A percentile compares a stretch with the other conserved stretches of the same genome.
Conservation (phyloP, 495 filamentous ascomycete genomes). For the Chaetomidium leptoderma region DNA sequence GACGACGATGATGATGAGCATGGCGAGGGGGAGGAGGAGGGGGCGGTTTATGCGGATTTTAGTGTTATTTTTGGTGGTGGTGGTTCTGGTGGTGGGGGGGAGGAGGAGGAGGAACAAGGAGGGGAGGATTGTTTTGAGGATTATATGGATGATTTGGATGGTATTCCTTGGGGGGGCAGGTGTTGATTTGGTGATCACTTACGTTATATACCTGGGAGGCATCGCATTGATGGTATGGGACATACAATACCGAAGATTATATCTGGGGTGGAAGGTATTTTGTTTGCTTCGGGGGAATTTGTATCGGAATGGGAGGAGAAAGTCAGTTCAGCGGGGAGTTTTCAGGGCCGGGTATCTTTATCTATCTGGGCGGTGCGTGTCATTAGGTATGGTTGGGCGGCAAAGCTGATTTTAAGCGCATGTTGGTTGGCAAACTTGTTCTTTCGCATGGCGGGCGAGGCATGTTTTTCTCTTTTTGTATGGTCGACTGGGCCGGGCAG, state of each 20-base stretch:
- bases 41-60: conserved; percentile 45
- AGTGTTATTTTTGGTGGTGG: conserved; percentile 41
- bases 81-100: conserved; percentile 16
- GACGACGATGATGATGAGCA: conserved; percentile 35
- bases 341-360: too few species aligned
- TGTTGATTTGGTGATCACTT: conserved; percentile 12
- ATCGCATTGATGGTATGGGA: too few species aligned
- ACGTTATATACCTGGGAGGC: too few species aligned
- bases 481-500: too few species aligned
- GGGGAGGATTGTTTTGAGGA: conserved; percentile 29
- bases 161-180: conserved; percentile 34
- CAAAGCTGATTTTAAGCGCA: background rate
- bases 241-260: too few species aligned
- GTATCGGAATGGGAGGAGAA: too few species aligned
- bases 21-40: conserved; percentile 23
- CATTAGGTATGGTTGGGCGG: background rate
- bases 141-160: conserved; percentile 35
- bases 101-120: conserved; percentile 18
- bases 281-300: too few species aligned
- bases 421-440: background rate
- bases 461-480: background rate
- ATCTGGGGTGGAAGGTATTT: too few species aligned
- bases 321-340: too few species aligned
- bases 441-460: background rate
- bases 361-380: too few species aligned